Conservation (phyloP, 2,329 filamentous ascomycete species). For the Chalaropsis ovoidea region DNA sequence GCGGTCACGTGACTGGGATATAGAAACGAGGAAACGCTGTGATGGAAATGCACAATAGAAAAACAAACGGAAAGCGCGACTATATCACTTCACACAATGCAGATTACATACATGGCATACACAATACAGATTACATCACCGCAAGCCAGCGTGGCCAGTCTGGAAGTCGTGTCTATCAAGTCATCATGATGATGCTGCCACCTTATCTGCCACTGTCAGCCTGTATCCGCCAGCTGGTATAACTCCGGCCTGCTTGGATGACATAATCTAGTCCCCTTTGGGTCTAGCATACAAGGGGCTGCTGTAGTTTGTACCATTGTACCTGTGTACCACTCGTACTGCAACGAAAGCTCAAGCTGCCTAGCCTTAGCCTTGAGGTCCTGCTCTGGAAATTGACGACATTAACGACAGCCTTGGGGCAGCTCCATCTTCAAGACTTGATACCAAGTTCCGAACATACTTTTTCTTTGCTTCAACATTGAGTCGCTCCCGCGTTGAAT, state of each 20-base stretch:
- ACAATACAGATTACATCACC: too few relatives aligned
- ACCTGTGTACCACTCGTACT: slow-evolving; percentile 7
- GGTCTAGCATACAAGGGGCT: neutral
- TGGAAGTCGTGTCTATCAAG: too few relatives aligned
- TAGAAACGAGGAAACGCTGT: too few relatives aligned
- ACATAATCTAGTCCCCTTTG: neutral
- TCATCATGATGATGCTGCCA: neutral
- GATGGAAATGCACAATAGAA: too few relatives aligned
- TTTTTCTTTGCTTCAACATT: neutral
- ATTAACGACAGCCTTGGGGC: slow-evolving; percentile 21
- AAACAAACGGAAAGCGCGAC: too few relatives aligned
- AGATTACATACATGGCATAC: too few relatives aligned
- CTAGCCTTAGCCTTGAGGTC: slow-evolving; percentile 20
- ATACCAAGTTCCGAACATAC: slow-evolving; percentile 1
- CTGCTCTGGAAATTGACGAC: slow-evolving; percentile 17
- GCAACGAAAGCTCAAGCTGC: slow-evolving; percentile 25
- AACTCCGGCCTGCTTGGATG: neutral
- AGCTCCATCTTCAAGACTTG: slow-evolving; percentile 5
- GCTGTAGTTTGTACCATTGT: neutral
- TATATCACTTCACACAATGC: too few relatives aligned
- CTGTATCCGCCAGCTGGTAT: neutral
- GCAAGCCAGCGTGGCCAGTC: too few relatives aligned
- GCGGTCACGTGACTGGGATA: neutral
- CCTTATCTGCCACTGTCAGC: neutral
- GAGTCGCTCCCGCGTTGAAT: neutral